Base-by-base conservation (phyloP, 2,329 filamentous ascomycete genomes). In the Monosporascus sp. region DNA sequence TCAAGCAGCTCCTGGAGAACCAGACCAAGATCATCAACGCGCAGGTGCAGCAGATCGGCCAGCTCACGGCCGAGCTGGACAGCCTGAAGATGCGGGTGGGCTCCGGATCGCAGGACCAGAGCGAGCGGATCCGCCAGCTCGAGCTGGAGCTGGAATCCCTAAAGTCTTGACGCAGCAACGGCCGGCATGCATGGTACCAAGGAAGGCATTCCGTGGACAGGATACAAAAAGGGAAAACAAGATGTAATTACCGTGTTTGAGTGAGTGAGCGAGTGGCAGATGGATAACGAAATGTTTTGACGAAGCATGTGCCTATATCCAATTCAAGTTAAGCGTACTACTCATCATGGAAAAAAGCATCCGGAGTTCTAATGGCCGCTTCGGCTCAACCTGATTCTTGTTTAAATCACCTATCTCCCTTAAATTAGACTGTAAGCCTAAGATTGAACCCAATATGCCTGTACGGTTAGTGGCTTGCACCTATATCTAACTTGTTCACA, bases 21-120 rank as follows among this genome's bases (percentile, higher is more conserved):
- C 91, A 96, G 73, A 90, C 83, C 52, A 84, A 83, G 75, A 84
- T 91, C 59, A 89, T 96, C 66, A 83, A 78, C 57, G 78, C 82
- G n/a, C 88, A 96, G 73, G 88, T 82, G 49, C 81, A 88, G 66
- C 86, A 91, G 69, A 91, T 95, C 62, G 79, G 79, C 49, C 76
- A 79, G 27, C 74, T 96, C 48, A 82, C 88, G 3, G 72, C 76
- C 31, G 90, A 95, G 70, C 86, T 96, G 16, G 90, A 94, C 66
- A 80, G 82, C 17, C 78, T 97, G 62, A 96, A 95, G 81, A 84
- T 84, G 71, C 88, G 85, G 70, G 79, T 92, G 55, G 82, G 81
- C n/a, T 64, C 69, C n/a, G 72, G 73, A 27, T 75, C 77, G 16
- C 77, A 81, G 62, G 84, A 86, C 65, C 84, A 87, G 76, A 86